phyloP scores from a whole-genome alignment of 768 basidiomycete genomes.

The Lanmaoa pseudosensibilis region DNA sequence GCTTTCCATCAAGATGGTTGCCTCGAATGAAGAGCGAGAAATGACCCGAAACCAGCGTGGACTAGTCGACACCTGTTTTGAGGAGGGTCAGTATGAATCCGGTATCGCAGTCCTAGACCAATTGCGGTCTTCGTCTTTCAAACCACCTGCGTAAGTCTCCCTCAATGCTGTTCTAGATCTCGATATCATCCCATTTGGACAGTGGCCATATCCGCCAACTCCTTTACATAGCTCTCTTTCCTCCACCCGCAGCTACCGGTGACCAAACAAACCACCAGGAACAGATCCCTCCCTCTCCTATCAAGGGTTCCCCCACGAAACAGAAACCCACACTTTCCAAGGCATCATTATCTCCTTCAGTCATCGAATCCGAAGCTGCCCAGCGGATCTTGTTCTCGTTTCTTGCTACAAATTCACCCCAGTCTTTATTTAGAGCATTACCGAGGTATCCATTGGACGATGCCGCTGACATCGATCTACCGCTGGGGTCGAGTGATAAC shows the following conservation, averaged over 20 bases:
- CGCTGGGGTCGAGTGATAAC: conserved; percentile 13
- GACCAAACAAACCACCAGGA: conserved; percentile 22
- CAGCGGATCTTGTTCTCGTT: conserved; percentile 56
- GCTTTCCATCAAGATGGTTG: conserved; percentile 5
- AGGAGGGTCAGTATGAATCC: conserved; percentile 74
- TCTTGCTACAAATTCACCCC: conserved; percentile 55
- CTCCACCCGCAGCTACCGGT: conserved; percentile 34
- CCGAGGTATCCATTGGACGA: conserved; percentile 44
- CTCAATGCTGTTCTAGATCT: conserved; percentile 6
- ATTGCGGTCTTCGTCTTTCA: conserved; percentile 55
- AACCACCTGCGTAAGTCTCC: conserved; percentile 55
- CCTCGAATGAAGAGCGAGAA: conserved; percentile 37
- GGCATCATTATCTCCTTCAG: conserved; percentile 44
- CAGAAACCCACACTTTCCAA: conserved; percentile 40
- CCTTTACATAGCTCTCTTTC: conserved; percentile 69
- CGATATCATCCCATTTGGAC: conserved; percentile 13
- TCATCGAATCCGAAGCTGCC: conserved; percentile 49
- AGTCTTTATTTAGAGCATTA: conserved; percentile 51
- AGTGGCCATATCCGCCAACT: conserved; percentile 69
- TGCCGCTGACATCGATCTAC: conserved; percentile 3
- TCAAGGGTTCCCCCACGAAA: conserved; percentile 51
- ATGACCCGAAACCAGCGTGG: conserved; percentile 50
- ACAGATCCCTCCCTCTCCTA: conserved; percentile 31
- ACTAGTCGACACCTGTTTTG: conserved; percentile 70
- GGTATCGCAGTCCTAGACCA: conserved; percentile 64